Percentiles rank a stretch among this genome's conserved stretches.
These are phyloP conservation scores for Sistotremastrum niveocremeum DNA, from an alignment of 768 basidiomycete species.

Conservation along the genomic window DNA sequence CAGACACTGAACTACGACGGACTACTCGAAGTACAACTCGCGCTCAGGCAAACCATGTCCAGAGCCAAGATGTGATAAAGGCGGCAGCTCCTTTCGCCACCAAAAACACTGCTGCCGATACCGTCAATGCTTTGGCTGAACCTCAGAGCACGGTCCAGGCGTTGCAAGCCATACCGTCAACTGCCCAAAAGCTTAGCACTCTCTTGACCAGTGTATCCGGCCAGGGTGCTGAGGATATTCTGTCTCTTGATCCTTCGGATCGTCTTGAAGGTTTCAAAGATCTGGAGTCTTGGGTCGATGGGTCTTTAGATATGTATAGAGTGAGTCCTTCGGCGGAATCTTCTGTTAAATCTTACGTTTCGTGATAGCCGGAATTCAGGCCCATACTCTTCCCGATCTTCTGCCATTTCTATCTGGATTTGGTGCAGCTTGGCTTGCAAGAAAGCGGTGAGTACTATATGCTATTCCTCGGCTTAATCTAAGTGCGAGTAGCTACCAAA, in stretches of 20 bases:
- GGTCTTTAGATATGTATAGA: conserved; percentile 83
- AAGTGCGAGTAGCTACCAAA: conserved; percentile 38
- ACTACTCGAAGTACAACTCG: too few relatives aligned
- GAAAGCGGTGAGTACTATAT: conserved; percentile 56
- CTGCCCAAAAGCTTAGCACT: too few relatives aligned
- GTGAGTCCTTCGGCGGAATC: conserved; percentile 26
- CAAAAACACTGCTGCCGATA: too few relatives aligned
- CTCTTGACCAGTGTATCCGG: too few relatives aligned
- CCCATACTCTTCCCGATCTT: conserved; percentile 94
- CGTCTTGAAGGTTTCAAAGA: conserved; percentile 79
- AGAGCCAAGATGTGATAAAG: too few relatives aligned
- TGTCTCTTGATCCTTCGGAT: conserved; percentile 71
- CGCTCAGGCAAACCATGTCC: too few relatives aligned
- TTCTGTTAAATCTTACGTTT: not conserved
- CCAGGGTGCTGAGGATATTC: conserved; percentile 61
- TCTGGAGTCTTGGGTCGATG: conserved; percentile 80
- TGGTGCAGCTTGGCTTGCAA: conserved; percentile 81
- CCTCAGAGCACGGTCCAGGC: too few relatives aligned
- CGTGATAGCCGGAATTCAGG: conserved; percentile 72
- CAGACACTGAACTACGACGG: too few relatives aligned
- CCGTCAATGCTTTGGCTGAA: too few relatives aligned
- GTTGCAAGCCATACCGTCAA: too few relatives aligned
- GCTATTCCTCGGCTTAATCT: conserved; percentile 7
- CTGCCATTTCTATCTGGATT: conserved; percentile 91
- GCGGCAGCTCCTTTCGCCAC: too few relatives aligned